Conservation (phyloP, 805 yeast genomes). For the Pichia exigua region DNA sequence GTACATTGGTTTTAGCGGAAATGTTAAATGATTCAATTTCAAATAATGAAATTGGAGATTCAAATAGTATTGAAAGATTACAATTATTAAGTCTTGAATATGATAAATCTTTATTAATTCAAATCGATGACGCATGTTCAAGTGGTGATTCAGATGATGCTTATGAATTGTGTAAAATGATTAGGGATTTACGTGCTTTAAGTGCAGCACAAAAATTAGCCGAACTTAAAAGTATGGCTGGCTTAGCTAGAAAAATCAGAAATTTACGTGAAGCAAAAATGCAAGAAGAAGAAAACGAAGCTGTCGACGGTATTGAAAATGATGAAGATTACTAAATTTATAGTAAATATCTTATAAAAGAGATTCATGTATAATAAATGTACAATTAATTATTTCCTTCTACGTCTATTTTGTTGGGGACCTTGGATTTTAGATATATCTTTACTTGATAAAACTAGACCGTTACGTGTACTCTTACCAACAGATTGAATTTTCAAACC, state of each 20-base stretch:
- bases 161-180: conserved; percentile 55
- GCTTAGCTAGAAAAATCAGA: conserved; percentile 46
- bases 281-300: conserved; percentile 21
- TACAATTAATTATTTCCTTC: not conserved
- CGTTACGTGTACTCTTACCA: conserved; percentile 74
- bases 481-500: conserved; percentile 73
- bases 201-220: conserved; percentile 82
- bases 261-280: conserved; percentile 45
- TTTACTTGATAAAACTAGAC: conserved; percentile 57
- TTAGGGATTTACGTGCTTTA: conserved; percentile 66
- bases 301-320: not conserved
- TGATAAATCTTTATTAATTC: conserved; percentile 71
- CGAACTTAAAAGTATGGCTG: conserved; percentile 52
- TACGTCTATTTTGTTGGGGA: not conserved
- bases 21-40: conserved; percentile 49
- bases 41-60: conserved; percentile 30
- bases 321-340: not conserved
- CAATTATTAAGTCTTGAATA: conserved; percentile 45
- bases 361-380: not conserved
- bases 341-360: not conserved
- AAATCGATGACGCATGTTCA: conserved; percentile 68
- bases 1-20: conserved; percentile 54
- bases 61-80: conserved; percentile 39
- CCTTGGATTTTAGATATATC: conserved; percentile 48
- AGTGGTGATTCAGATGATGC: conserved; percentile 61